phyloP scores from a whole-genome alignment of 768 basidiomycete species.

The Phlebiopsis flavidoalba region DNA sequence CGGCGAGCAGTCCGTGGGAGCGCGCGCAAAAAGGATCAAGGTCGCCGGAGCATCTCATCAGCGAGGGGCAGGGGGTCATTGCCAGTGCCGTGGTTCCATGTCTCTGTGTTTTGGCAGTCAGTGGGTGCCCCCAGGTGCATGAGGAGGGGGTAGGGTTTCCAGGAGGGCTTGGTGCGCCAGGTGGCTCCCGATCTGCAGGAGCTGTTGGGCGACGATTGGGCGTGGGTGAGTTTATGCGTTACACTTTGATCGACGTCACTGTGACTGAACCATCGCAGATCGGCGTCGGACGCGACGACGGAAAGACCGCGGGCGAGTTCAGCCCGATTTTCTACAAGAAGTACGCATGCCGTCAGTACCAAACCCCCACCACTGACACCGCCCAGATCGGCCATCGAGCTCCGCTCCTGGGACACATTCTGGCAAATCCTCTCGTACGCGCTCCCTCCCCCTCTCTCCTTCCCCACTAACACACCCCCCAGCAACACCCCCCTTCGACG shows the following conservation, averaged over 20 bases:
- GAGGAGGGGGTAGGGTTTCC: slow-evolving; percentile 35
- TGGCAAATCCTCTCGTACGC: slow-evolving; percentile 56
- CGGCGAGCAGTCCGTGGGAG: slow-evolving; percentile 52
- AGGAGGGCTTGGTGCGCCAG: slow-evolving; percentile 52
- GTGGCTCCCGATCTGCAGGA: slow-evolving; percentile 44
- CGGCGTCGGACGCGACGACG: slow-evolving; percentile 62
- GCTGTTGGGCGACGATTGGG: slow-evolving; percentile 51
- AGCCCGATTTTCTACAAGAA: slow-evolving; percentile 58
- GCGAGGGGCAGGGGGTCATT: slow-evolving; percentile 34
- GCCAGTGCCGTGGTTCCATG: slow-evolving; percentile 27
- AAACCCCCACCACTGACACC: not conserved
- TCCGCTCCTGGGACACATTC: slow-evolving; percentile 42
- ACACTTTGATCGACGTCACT: not conserved
- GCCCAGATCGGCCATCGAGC: slow-evolving; percentile 24
- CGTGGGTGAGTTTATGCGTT: slow-evolving; percentile 35
- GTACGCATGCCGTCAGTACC: slow-evolving; percentile 14
- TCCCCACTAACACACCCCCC: not conserved
- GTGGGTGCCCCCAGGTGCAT: no score
- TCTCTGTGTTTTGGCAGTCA: no score
- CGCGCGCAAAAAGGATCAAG: slow-evolving; percentile 39
- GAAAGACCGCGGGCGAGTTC: slow-evolving; percentile 50
- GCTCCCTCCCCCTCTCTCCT: not conserved
- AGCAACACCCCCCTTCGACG: slow-evolving; percentile 43
- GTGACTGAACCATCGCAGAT: slow-evolving; percentile 28
- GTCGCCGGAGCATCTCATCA: slow-evolving; percentile 43